Conservation (phyloP, 202 grass and related monocot genomes). For the Eragrostis tef region DNA sequence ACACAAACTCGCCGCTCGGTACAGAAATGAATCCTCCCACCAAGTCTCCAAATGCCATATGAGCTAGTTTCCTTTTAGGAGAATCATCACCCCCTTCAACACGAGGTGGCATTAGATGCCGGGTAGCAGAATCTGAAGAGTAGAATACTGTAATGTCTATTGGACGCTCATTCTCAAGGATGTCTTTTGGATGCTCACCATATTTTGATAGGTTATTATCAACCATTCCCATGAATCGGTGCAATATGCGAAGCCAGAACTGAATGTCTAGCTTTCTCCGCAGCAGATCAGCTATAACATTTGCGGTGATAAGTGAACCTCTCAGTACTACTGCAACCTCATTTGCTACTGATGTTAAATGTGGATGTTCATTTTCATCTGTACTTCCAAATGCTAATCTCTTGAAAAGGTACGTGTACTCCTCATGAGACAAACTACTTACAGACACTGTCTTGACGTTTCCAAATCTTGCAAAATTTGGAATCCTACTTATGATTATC, state of each 20-base stretch:
- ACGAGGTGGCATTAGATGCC: not conserved
- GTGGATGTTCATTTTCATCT: not conserved
- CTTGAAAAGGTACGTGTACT: constrained; percentile 35
- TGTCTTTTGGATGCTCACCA: not conserved
- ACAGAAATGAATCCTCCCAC: not conserved
- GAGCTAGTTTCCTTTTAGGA: not conserved
- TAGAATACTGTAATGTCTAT: not conserved
- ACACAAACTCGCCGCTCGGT: not conserved
- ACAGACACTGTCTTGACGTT: not conserved
- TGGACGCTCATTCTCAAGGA: not conserved
- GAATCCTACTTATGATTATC: constrained; percentile 7
- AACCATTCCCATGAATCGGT: not conserved
- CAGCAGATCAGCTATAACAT: not conserved
- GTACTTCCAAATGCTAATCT: constrained; percentile 2
- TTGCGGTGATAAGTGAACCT: not conserved
- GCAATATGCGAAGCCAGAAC: not conserved
- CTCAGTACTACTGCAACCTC: not conserved
- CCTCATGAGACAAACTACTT: not conserved
- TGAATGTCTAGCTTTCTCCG: not conserved
- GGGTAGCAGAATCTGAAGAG: not conserved
- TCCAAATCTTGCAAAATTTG: not conserved
- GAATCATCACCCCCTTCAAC: not conserved
- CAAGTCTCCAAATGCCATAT: not conserved
- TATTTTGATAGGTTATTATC: not conserved
- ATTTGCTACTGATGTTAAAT: not conserved